These are phyloP conservation scores for Oryza glumipatula DNA, from an alignment of 176 grass and related monocot genomes.

Conservation along the genomic window DNA sequence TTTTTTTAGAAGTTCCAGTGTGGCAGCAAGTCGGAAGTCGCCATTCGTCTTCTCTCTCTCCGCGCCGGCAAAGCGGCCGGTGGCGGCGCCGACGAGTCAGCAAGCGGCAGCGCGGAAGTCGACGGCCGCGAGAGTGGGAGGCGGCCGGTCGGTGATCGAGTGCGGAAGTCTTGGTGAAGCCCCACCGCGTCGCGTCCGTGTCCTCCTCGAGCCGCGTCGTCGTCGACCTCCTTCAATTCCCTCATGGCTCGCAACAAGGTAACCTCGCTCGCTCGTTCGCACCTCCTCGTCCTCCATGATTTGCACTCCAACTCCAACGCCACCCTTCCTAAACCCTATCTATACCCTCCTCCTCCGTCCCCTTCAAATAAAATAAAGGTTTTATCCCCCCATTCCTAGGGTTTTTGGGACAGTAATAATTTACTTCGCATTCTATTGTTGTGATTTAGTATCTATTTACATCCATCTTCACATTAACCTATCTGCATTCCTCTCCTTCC, in stretches of 20 bases:
- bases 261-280: neutral
- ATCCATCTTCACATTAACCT: neutral
- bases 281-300: neutral
- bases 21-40: no score
- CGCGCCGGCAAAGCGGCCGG: neutral
- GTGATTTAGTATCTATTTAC: neutral
- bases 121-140: no score
- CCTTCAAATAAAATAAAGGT: neutral
- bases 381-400: neutral
- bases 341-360: neutral
- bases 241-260: conserved; percentile 57
- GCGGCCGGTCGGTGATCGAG: no score
- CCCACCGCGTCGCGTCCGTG: neutral
- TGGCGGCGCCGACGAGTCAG: neutral
- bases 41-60: neutral
- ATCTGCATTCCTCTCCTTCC: no score
- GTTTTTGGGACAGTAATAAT: neutral
- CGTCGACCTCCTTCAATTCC: neutral
- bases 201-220: neutral
- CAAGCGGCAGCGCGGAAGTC: no score
- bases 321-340: neutral
- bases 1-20: no score
- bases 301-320: neutral
- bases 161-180: no score
- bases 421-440: neutral